phyloP scores from a whole-genome alignment of 2,329 filamentous ascomycete species.

The Tetracladium maxilliforme region DNA sequence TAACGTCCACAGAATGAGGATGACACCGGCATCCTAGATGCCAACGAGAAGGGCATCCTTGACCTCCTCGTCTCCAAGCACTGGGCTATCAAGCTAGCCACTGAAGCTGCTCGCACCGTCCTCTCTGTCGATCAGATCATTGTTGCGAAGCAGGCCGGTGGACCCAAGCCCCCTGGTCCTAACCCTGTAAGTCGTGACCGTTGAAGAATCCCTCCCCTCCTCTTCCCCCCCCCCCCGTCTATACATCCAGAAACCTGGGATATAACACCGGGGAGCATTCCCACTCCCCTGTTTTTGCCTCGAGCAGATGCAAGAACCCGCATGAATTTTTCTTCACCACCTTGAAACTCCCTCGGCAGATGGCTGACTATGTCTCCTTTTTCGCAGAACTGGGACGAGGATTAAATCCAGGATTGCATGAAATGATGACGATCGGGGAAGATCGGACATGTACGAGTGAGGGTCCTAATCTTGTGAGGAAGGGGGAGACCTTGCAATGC shows the following conservation, averaged over 20 bases:
- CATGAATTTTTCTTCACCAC: too few relatives aligned
- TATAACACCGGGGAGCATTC: too few relatives aligned
- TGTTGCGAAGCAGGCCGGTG: conserved; percentile 90
- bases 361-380: conserved; percentile 1
- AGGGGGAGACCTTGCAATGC: neutral
- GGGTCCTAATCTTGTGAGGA: neutral
- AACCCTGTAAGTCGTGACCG: conserved; percentile 42
- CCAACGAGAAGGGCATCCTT: conserved; percentile 75
- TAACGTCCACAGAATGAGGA: conserved; percentile 47
- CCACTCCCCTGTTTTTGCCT: too few relatives aligned
- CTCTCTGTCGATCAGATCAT: conserved; percentile 98
- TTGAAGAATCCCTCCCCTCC: too few relatives aligned
- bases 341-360: too few relatives aligned
- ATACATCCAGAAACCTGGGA: too few relatives aligned
- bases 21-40: conserved; percentile 68
- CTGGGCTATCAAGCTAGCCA: conserved; percentile 95
- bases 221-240: too few relatives aligned
- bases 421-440: too few relatives aligned
- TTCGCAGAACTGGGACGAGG: conserved; percentile 18
- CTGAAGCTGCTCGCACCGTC: conserved; percentile 85
- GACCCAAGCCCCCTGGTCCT: conserved; percentile 89
- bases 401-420: conserved; percentile 8
- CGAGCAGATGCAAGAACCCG: too few relatives aligned
- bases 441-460: neutral
- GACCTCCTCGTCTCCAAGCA: conserved; percentile 85